Evolutionary conservation across 2,329 filamentous ascomycete species (phyloP), one percentile per base, ranked within the genome.

Genomic region (Claviceps purpurea): DNA sequence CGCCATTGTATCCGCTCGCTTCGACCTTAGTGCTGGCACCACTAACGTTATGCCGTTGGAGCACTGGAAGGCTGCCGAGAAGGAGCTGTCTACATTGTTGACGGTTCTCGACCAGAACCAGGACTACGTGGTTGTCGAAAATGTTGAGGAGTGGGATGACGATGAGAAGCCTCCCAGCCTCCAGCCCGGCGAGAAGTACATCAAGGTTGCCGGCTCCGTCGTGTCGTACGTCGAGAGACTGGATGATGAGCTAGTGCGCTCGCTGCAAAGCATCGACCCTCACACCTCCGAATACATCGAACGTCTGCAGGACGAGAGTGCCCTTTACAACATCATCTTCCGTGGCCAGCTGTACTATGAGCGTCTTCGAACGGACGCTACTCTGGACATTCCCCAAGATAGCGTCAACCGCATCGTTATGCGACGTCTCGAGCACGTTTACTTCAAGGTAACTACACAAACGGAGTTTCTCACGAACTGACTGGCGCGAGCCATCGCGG

Each of bases 281-380:
- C 93, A 98, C 72, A 98, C 93, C 42, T 93, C 93, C 34, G 93
- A 98, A 73, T 98, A 98, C 66, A 95, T 98, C 56, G 93, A 98
- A 67, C 82, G 94, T 54, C 74, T 98, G 55, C 85, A 87, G 52
- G 93, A 98, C 62, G 93, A 98, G 74, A 85, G 85, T 56, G 75
- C 84, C 48, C 76, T 98, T 50, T 98, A 98, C 76, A 89, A 88
- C 70, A 85, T 89, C 70, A 87, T 98, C 67, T 85, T 96, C 66
- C 87, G 89, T 57, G 82, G 86, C 47, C 78, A 89, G 62, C 77
- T 95, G 54, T 98, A 98, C 73, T 85, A 90, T 56, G 93, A 98
- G 74, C 76, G 75, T 56, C 75, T 96, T 52, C 79, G 79, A 65
- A 82, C 86, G 68, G 81, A 85, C 56, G 67, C 77, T 46, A 75